Evolutionary conservation across 2,329 filamentous ascomycete species (phyloP), one percentile per base, ranked within the genome.

Genomic region (Parastagonospora avenae): DNA sequence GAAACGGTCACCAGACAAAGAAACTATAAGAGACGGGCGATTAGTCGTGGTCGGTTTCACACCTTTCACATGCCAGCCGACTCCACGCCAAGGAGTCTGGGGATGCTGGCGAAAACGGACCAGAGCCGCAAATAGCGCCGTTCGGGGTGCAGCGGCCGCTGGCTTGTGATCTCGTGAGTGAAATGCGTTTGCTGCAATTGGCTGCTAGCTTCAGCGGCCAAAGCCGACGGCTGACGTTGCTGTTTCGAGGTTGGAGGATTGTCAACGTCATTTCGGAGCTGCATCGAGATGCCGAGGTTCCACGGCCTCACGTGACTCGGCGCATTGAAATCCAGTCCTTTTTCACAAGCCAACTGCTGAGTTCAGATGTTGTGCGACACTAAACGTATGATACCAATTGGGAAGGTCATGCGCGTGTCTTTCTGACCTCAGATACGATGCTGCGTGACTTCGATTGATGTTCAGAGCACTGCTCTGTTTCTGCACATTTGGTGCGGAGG

Each of bases 41-140:
- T 42, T 38, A 16, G 39, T 42, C 49, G 54, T 50, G 45, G 46
- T 42, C 52, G 54, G 50, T 52, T 56, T 55, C 45, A 48, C 46
- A 54, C 35, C 66, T 72, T 73, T 74, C 71, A 74, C 71, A 74
- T 74, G 71, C 66, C 54, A 66, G 52, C 40, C 47, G 38, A 50
- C 53, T 56, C 57, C 51, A 50, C 52, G 63, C 65, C 66, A 68
- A 68, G 64, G 32, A 63, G 54, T 59, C 59, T 57, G 61, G 65
- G 60, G 59, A 49, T 57, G 53, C 57, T 59, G 49, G 57, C 63
- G 52, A 48, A 61, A 52, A 48, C 52, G 48, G 51, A 38, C 46
- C 55, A 48, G 63, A 66, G 62, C 65, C 62, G 62, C 66, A 66
- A 52, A 42, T 57, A 56, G 55, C 52, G 52, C 48, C 39, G 48